Base-by-base conservation (phyloP, 768 basidiomycete genomes). In the Crassisporium funariophilum region DNA sequence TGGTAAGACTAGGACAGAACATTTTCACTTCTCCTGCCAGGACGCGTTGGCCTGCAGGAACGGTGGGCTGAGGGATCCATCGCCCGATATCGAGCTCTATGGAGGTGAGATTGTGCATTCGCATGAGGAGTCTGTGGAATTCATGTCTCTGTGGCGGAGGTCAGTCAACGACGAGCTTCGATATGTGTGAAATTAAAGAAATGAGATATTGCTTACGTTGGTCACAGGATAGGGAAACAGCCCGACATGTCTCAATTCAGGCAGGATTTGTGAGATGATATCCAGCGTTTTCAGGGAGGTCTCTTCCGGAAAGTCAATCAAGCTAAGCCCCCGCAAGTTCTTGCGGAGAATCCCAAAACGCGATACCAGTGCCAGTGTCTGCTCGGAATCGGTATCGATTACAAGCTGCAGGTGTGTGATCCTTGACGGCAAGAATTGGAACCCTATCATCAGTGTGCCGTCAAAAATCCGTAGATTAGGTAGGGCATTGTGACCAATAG, bases 361-460 rank as follows among this genome's bases (percentile, higher is more conserved):
- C 12, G 63, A 59, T 21, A 76, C 46, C 42, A 69, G 50, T 11
- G 69, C 19, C 36, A 67, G 59, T 5, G 42, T 12, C 4, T 49
- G 52, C 33, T 59, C 59, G 19, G 65, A 56, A 20, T 72, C 71
- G 19, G 64, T 63, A 44, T 76, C 74, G n/a, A 77, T 49, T 6
- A 50, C 41, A 35, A 78, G 57, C 47, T 78, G 80, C 6, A 83
- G 36, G 45, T 79, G 70, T 0, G 69, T 71, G 49, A 81, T 65
- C 1, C 72, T 64, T 35, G 67, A 63, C 9, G 65, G 47, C 13
- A 82, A 58, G 22, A 62, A 40, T 53, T 76, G 71, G 35, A 62
- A 46, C 4, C 68, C 76, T 35, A 75, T 66, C 37, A 67, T 55
- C 33, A 78, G 55, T 1, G 72, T 69, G 2, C 76, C 80, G 36